Base-by-base conservation (phyloP, 768 basidiomycete species). In the Thelephora aurantiotincta region DNA sequence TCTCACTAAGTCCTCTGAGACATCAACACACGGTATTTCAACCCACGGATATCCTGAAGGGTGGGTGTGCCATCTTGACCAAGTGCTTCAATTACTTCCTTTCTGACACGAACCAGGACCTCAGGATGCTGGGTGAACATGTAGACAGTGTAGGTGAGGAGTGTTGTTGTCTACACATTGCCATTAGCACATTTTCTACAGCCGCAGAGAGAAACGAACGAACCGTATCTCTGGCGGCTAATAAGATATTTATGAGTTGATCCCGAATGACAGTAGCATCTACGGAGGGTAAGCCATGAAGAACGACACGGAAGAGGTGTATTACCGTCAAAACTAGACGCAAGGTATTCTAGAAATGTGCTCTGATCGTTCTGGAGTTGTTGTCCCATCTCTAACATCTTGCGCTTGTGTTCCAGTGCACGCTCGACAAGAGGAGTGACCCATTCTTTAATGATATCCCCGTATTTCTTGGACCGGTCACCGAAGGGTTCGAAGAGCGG, bases 181-280 rank as follows among this genome's bases (percentile, higher is more conserved):
- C 11, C 13, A 43, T 50, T 51, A 43, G 46, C 44, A 14, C 5
- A 14, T 41, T 2, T 41, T 11, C 11, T 46, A 7, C 33, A 23
- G 14, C 23, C 30, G 66, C 74, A 16, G 23, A 46, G 16, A 19
- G 42, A n/a, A 22, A 43, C 22, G 30, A 33, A 30, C 52, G 41
- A 38, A 82, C 82, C 34, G 87, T 88, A 63, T 91, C 87, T 48
- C 87, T 65, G 19, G 82, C 73, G 5, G 87, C 87, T 11, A 89
- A 65, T 1, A 91, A 65, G 60, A 88, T 76, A 57, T 77, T 89
- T 43, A 89, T 68, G 11, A 89, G 62, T 52, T 90, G 82, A 62
- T 89, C 83, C 19, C 82, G 76, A 47, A 91, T 82, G 37, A 78
- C 58, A 6, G 73, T 67, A 9, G 64, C 63, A 56, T 88, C 85